These are phyloP conservation scores for Naegleria fowleri DNA, from an alignment of 208 protist genomes.

Conservation along the genomic window DNA sequence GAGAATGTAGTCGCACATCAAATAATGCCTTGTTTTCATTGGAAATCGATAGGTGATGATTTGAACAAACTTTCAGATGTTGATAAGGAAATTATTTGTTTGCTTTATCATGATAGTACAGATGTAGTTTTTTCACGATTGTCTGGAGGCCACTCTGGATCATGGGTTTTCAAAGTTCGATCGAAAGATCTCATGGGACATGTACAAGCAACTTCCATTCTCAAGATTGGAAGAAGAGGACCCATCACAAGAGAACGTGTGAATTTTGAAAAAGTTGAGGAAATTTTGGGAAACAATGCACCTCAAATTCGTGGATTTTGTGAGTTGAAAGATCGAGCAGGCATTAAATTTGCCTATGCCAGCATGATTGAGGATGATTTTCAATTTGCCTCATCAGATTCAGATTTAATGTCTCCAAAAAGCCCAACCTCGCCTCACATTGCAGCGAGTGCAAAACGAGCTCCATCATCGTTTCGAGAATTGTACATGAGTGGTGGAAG, in stretches of 20 bases:
- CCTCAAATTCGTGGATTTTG: neutral
- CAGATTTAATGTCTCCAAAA: neutral
- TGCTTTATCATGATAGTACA: neutral
- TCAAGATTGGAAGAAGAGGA: constrained; percentile 6
- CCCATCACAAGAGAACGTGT: neutral
- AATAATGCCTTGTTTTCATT: neutral
- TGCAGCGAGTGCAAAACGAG: neutral
- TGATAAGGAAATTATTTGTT: constrained; percentile 23
- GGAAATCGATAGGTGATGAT: neutral
- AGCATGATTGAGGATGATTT: neutral
- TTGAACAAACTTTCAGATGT: neutral
- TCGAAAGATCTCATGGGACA: neutral
- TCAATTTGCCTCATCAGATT: neutral
- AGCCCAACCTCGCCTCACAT: neutral
- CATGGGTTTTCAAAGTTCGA: neutral
- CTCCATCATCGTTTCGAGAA: neutral
- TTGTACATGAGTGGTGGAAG: neutral
- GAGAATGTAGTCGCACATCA: neutral
- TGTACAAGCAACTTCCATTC: neutral
- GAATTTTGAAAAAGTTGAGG: constrained; percentile 14
- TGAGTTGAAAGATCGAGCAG: neutral
- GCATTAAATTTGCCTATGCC: constrained; percentile 20
- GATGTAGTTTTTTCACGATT: neutral
- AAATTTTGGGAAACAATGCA: constrained; percentile 7
- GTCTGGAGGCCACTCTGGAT: neutral